These are phyloP conservation scores for Ceratobasidium sp. DNA, from an alignment of 1,284 basidiomycete species.

Conservation along the genomic window DNA sequence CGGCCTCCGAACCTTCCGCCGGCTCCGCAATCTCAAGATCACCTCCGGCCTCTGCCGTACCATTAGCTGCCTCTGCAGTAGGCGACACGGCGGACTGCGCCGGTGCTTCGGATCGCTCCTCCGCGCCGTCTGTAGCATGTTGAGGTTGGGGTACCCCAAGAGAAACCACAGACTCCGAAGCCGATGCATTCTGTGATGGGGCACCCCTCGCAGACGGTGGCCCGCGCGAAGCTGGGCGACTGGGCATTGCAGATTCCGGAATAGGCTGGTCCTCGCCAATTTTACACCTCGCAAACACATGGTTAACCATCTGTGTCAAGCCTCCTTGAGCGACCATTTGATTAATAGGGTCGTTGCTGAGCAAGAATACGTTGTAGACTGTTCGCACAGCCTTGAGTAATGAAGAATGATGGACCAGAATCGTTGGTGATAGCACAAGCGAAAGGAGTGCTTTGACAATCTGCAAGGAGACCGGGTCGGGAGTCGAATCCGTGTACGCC, in stretches of 20 bases:
- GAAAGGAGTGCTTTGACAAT: constrained; percentile 94
- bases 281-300: constrained; percentile 79
- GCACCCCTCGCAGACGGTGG: background rate
- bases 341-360: constrained; percentile 88
- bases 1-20: background rate
- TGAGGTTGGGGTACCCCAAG: background rate
- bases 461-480: constrained; percentile 90
- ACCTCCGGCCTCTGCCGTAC: background rate
- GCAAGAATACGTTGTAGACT: constrained; percentile 95
- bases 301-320: constrained; percentile 96
- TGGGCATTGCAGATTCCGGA: background rate
- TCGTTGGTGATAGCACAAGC: constrained; percentile 84
- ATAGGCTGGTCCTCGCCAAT: constrained; percentile 3
- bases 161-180: constrained; percentile 20
- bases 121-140: background rate
- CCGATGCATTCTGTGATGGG: constrained; percentile 23
- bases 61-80: background rate
- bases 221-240: constrained; percentile 20
- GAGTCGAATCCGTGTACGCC: constrained; percentile 87
- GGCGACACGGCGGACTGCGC: background rate
- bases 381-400: constrained; percentile 94
- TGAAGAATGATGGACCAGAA: constrained; percentile 92
- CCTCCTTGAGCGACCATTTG: constrained; percentile 97
- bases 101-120: constrained; percentile 1
- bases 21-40: constrained; percentile 9